These are phyloP conservation scores for Paecilomyces dactylethromorphus DNA, from an alignment of 2,329 filamentous ascomycete species.

Conservation along the genomic window DNA sequence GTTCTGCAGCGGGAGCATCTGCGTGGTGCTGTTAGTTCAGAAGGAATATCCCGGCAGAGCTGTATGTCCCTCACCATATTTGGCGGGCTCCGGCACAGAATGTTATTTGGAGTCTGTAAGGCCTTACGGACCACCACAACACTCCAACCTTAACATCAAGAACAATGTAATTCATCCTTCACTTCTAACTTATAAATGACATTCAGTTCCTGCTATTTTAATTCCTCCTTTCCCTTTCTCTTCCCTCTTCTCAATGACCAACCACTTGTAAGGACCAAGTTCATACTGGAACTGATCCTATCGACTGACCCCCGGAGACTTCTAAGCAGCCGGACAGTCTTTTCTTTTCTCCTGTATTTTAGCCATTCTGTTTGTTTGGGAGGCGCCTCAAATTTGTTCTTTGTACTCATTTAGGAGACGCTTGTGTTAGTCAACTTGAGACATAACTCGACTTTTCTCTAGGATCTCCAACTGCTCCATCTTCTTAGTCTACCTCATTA, in stretches of 20 bases:
- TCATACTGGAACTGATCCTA: background rate
- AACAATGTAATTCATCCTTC: background rate
- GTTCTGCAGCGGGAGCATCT: background rate
- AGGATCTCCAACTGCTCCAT: background rate
- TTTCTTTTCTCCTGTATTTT: background rate
- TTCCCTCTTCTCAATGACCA: background rate
- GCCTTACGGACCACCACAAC: background rate
- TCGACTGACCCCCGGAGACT: background rate
- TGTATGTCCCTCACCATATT: constrained; percentile 4
- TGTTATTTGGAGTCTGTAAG: background rate
- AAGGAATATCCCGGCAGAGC: background rate
- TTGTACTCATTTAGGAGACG: background rate
- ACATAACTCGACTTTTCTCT: background rate
- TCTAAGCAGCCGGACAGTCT: background rate
- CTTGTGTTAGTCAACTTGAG: background rate
- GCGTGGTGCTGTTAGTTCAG: background rate
- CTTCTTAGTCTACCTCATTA: background rate
- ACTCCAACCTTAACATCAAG: background rate
- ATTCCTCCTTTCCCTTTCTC: background rate
- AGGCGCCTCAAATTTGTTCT: background rate
- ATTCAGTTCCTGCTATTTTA: background rate
- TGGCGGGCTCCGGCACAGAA: background rate
- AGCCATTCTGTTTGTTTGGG: background rate
- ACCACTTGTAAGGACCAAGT: background rate
- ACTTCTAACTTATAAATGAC: background rate